Base-by-base conservation (phyloP, 2,329 filamentous ascomycete genomes). In the Cercospora sp. region DNA sequence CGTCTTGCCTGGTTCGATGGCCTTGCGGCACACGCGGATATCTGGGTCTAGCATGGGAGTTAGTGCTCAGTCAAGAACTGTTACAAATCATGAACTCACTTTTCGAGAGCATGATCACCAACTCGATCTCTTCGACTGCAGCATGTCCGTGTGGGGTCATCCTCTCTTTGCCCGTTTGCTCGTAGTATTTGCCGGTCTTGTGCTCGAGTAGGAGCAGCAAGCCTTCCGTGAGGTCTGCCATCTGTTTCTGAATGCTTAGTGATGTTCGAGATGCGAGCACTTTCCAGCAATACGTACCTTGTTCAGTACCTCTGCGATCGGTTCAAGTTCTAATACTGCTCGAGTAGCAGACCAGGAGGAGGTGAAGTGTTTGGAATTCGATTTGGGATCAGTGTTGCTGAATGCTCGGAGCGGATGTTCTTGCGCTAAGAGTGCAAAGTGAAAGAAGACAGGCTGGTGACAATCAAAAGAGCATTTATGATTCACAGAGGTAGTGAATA, bases 131-230 rank as follows among this genome's bases (percentile, higher is more conserved):
- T 23, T 53, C 33, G 33, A 71, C 60, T 20, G 67, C 16, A 5
- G 31, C 26, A 26, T 67, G 23, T 59, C 69, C 71, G 42, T 69
- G 62, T 16, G 65, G 69, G 2, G 71, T 63, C 51, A 71, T 65
- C 18, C 16, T 31, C 5, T 42, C 18, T 30, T 23, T 9, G 13
- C 36, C 59, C 1, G 59, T 45, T 16, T 42, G 31, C 36, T 42
- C 26, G 36, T 62, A 62, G 39, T 62, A 62, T 10, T 68, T 65
- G 33, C 63, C 68, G 53, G 66, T 61, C 59, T 70, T 70, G 59
- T 72, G 65, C 53, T 70, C 71, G 57, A 66, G 67, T 5, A 64
- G 45, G 57, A 71, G 39, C 5, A 23, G 12, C 36, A 51, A 62
- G 39, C 60, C 36, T 16, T 53, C 48, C 10, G 36, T 12, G 3